A percentile compares a stretch with the other conserved stretches of the same genome.
These are phyloP conservation scores for Candida sp. DNA, from an alignment of 1,139 yeast genomes.

Conservation along the genomic window DNA sequence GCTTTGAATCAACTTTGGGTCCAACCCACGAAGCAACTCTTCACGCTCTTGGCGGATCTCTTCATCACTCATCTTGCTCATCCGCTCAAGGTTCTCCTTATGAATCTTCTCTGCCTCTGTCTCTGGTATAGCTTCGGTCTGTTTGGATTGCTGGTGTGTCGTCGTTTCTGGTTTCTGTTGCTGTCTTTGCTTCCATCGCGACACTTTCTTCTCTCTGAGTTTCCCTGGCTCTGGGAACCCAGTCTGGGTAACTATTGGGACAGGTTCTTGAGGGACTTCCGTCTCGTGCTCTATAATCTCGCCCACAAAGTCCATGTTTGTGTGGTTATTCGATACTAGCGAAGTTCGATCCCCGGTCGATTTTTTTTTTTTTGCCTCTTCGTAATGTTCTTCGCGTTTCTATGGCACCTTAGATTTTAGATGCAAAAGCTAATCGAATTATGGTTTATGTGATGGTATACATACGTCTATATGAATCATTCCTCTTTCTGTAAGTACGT, in stretches of 20 bases:
- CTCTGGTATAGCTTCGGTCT: conserved; percentile 1
- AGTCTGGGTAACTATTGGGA: conserved; percentile 17
- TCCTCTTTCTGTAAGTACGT: conserved; percentile 7
- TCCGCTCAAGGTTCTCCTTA: conserved; percentile 67
- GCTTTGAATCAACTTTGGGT: conserved; percentile 69
- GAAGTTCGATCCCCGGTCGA: too few species aligned
- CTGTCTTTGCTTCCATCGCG: conserved; percentile 26
- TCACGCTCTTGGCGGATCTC: conserved; percentile 69
- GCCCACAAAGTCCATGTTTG: conserved; percentile 67
- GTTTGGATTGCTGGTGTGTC: conserved; percentile 2
- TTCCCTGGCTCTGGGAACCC: conserved; percentile 51
- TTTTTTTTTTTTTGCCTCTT: conserved; percentile 3
- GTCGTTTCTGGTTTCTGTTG: conserved; percentile 4
- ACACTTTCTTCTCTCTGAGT: conserved; percentile 24
- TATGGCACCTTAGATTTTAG: neutral
- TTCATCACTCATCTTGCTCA: conserved; percentile 66
- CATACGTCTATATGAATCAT: conserved; percentile 4
- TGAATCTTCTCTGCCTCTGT: conserved; percentile 76
- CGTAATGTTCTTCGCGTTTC: neutral
- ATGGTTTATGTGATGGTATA: neutral
- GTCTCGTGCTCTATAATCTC: conserved; percentile 76
- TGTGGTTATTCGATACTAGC: too few species aligned
- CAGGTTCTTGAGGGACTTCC: conserved; percentile 31
- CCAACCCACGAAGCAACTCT: conserved; percentile 67
- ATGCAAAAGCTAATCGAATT: neutral